Evolutionary conservation across 2,329 filamentous ascomycete genomes (phyloP).

Genomic region (Fusarium burgessii): DNA sequence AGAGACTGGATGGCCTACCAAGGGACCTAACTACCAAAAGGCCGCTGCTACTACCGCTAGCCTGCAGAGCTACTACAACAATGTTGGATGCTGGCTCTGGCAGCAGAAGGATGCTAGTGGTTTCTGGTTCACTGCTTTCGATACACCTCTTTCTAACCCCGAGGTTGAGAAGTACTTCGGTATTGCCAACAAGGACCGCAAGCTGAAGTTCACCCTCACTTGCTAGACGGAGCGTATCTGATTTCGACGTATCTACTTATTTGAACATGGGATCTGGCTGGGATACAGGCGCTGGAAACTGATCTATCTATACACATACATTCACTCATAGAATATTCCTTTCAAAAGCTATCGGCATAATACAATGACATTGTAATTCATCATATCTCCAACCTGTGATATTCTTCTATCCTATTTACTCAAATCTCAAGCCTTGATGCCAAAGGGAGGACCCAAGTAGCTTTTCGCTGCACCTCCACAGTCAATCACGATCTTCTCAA

Average conservation of each 20-base stretch:
- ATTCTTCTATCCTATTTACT: rapidly evolving
- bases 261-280: neutral
- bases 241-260: neutral
- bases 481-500: slow-evolving; percentile 40
- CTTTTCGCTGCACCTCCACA: slow-evolving; percentile 17
- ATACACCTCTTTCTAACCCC: slow-evolving; percentile 25
- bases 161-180: slow-evolving; percentile 45
- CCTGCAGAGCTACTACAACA: slow-evolving; percentile 41
- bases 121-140: slow-evolving; percentile 45
- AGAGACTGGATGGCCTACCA: slow-evolving; percentile 42
- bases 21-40: slow-evolving; percentile 37
- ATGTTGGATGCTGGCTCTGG: slow-evolving; percentile 41
- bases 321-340: slow-evolving; percentile 5
- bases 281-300: neutral
- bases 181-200: slow-evolving; percentile 39
- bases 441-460: slow-evolving; percentile 33
- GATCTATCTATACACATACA: neutral
- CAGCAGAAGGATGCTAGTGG: slow-evolving; percentile 29
- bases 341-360: neutral
- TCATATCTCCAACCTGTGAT: rapidly evolving
- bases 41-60: slow-evolving; percentile 25
- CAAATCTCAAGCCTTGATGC: neutral
- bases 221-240: slow-evolving; percentile 18
- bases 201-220: slow-evolving; percentile 41
- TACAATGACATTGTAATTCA: neutral